phyloP scores from a whole-genome alignment of 1,284 basidiomycete species.

The Hymenochaete sp. region DNA sequence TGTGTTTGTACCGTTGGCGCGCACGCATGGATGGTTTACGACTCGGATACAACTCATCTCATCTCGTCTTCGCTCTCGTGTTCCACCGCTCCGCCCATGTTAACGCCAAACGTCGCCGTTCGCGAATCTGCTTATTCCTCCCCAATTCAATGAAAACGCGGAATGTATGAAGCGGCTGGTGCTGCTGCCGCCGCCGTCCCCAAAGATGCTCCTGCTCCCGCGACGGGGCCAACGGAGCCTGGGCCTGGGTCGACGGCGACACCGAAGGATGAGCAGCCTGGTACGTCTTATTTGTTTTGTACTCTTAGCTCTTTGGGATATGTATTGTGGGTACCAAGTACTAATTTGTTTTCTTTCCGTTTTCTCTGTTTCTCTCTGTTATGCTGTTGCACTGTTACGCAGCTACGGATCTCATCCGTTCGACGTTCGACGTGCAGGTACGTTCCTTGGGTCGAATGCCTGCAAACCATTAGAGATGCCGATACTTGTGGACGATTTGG shows the following conservation, averaged over 20 bases:
- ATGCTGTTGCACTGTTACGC: not conserved
- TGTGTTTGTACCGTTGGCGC: too few species aligned
- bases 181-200: too few species aligned
- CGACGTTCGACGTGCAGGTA: constrained; percentile 22
- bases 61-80: not conserved
- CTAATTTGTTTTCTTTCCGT: not conserved
- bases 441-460: not conserved
- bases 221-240: not conserved
- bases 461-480: constrained; percentile 3
- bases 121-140: too few species aligned
- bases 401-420: constrained; percentile 19
- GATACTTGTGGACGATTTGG: not conserved
- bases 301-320: too few species aligned
- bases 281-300: not conserved
- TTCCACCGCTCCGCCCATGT: too few species aligned
- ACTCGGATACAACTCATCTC: too few species aligned
- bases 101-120: too few species aligned
- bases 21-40: too few species aligned
- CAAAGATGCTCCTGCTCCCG: too few species aligned
- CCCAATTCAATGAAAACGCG: too few species aligned
- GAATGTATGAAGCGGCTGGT: too few species aligned
- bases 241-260: too few species aligned
- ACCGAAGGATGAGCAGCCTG: constrained; percentile 12
- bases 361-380: not conserved
- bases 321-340: not conserved